phyloP scores from a whole-genome alignment of 257 asterid species.

The Capsicum rhomboideum region DNA sequence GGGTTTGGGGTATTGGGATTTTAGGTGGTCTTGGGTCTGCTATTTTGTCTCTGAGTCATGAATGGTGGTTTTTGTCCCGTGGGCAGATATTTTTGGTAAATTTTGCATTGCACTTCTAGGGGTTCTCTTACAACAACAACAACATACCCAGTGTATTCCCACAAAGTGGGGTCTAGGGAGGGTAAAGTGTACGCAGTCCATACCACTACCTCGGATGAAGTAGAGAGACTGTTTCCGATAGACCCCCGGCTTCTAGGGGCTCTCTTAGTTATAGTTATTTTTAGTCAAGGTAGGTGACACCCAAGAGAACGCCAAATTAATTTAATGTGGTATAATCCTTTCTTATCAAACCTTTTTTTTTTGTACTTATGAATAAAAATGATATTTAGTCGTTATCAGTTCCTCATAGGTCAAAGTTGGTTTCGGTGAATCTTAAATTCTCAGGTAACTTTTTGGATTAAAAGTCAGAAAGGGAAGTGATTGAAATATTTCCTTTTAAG shows the following conservation, averaged over 20 bases:
- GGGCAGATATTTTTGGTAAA: not conserved
- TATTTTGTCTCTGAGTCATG: not conserved
- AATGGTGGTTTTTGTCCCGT: not conserved
- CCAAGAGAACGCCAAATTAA: not conserved
- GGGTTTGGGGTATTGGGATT: not conserved
- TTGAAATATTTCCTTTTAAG: not conserved
- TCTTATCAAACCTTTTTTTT: not conserved
- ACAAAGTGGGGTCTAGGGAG: no score
- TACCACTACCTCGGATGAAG: no score
- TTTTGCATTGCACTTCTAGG: not conserved
- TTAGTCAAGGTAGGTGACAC: not conserved
- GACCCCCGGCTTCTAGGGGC: no score
- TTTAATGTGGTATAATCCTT: not conserved
- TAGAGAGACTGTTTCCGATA: no score
- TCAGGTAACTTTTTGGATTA: not conserved
- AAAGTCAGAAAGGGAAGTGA: not conserved
- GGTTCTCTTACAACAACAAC: no score
- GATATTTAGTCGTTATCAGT: not conserved
- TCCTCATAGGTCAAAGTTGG: not conserved
- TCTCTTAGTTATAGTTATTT: not conserved
- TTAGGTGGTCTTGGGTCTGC: not conserved
- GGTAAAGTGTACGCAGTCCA: no score
- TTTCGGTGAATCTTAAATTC: not conserved
- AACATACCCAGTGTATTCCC: no score
- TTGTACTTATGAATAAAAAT: not conserved